Conservation (phyloP, 2,329 filamentous ascomycete genomes). For the Penicillium sp. region DNA sequence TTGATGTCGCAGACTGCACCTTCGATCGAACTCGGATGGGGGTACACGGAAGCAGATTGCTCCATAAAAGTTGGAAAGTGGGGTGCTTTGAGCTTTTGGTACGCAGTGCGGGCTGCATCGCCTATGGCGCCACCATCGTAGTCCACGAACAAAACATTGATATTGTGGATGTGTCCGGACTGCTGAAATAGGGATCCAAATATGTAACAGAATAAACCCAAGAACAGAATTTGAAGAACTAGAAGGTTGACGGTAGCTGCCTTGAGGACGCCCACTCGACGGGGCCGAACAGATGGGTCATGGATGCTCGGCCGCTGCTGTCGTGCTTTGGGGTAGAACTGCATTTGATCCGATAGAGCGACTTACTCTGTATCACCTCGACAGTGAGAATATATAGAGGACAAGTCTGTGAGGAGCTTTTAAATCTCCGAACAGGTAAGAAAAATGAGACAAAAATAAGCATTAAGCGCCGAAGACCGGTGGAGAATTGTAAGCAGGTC, state of each 20-base stretch:
- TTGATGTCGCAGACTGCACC: conserved; percentile 34
- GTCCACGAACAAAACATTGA: conserved; percentile 39
- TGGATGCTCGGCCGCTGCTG: conserved; percentile 17
- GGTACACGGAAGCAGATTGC: conserved; percentile 16
- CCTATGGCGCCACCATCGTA: conserved; percentile 41
- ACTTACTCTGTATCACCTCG: neutral
- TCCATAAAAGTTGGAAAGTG: conserved; percentile 34
- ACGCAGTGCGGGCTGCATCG: conserved; percentile 32
- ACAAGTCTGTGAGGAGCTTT: neutral
- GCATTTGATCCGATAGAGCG: conserved; percentile 1
- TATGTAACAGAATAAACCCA: conserved; percentile 36
- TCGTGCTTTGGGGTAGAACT: conserved; percentile 21
- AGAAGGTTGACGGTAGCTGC: conserved; percentile 29
- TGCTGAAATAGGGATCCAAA: conserved; percentile 41
- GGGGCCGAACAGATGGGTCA: conserved; percentile 17
- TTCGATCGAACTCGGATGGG: conserved; percentile 18
- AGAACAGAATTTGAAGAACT: conserved; percentile 38
- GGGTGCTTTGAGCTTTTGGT: conserved; percentile 26
- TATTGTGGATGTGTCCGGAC: conserved; percentile 30
- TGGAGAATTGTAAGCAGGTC: neutral
- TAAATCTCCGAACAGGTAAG: neutral
- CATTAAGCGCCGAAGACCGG: neutral
- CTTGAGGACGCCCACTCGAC: conserved; percentile 19
- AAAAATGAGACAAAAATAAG: neutral
- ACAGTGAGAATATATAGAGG: neutral